phyloP scores from a whole-genome alignment of 2,329 filamentous ascomycete genomes.

The Colletotrichum graminicola region DNA sequence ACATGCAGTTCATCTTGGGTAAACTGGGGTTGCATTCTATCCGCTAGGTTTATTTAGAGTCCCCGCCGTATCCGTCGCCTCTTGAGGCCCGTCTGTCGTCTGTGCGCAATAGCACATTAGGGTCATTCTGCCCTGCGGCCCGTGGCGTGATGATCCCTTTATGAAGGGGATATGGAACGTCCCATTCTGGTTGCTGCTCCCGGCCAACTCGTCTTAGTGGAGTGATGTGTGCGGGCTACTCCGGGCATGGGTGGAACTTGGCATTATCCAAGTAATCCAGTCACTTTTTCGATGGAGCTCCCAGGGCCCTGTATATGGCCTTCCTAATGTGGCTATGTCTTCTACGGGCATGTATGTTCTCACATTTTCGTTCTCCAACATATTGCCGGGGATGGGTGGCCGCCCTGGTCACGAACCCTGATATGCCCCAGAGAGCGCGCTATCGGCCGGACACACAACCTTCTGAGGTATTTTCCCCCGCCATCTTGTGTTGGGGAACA shows the following conservation, averaged over 20 bases:
- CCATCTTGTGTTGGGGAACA: not conserved
- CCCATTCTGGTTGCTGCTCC: slow-evolving; percentile 15
- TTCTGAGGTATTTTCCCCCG: slow-evolving; percentile 23
- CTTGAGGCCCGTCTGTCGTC: slow-evolving; percentile 25
- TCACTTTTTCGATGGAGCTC: not conserved
- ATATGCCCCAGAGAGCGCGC: not conserved
- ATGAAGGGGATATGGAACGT: not conserved
- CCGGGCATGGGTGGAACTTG: not conserved
- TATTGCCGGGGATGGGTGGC: not conserved
- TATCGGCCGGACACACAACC: slow-evolving; percentile 22
- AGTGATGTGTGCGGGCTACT: not conserved
- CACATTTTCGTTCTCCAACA: not conserved
- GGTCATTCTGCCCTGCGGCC: slow-evolving; percentile 11
- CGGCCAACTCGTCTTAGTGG: slow-evolving; percentile 2
- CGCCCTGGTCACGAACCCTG: not conserved
- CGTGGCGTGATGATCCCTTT: slow-evolving; percentile 11
- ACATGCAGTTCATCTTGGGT: slow-evolving; percentile 23
- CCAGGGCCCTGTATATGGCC: not conserved
- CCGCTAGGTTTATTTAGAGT: slow-evolving; percentile 22
- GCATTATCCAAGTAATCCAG: slow-evolving; percentile 3
- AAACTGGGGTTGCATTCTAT: not conserved
- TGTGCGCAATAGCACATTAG: slow-evolving; percentile 16
- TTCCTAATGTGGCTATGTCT: not conserved
- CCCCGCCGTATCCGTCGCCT: slow-evolving; percentile 21
- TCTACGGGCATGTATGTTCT: not conserved